Evolutionary conservation across 2,329 filamentous ascomycete species (phyloP).

Genomic region (Aspergillus viridinutans): DNA sequence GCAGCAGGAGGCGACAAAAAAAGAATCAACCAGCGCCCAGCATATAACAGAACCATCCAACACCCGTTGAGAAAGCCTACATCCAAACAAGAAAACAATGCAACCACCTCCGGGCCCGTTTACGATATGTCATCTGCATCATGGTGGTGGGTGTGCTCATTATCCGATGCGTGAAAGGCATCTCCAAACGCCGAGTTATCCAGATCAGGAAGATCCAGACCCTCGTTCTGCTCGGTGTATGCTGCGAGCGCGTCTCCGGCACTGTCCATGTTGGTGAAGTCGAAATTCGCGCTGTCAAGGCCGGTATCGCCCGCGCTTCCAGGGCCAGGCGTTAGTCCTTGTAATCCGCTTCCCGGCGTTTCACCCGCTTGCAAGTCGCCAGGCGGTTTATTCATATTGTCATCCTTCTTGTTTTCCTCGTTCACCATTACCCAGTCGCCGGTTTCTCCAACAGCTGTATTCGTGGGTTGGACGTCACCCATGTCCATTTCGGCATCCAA

Average conservation of each 20-base stretch:
- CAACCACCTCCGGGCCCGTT: neutral
- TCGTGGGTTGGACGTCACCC: constrained; percentile 41
- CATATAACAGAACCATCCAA: constrained; percentile 13
- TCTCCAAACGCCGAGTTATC: constrained; percentile 81
- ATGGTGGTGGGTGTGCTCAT: constrained; percentile 38
- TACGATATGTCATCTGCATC: constrained; percentile 40
- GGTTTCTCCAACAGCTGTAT: constrained; percentile 44
- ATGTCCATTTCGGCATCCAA: constrained; percentile 50
- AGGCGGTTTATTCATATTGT: constrained; percentile 39
- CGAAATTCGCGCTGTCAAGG: constrained; percentile 40
- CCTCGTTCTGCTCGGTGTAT: constrained; percentile 58
- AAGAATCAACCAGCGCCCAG: constrained; percentile 9
- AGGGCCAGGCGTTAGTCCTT: constrained; percentile 21
- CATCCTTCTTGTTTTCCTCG: constrained; percentile 56
- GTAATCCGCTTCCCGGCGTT: constrained; percentile 21
- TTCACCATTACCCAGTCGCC: constrained; percentile 75
- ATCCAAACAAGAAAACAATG: constrained; percentile 10
- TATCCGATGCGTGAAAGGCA: constrained; percentile 64
- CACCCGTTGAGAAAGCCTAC: constrained; percentile 13
- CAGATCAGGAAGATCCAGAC: constrained; percentile 57
- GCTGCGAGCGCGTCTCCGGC: constrained; percentile 67
- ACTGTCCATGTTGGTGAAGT: constrained; percentile 54
- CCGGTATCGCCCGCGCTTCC: constrained; percentile 24
- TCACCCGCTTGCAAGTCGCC: constrained; percentile 15
- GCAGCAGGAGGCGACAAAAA: constrained; percentile 3